Conservation (phyloP, 345 rosid species). For the Hibiscus tridactylites region DNA sequence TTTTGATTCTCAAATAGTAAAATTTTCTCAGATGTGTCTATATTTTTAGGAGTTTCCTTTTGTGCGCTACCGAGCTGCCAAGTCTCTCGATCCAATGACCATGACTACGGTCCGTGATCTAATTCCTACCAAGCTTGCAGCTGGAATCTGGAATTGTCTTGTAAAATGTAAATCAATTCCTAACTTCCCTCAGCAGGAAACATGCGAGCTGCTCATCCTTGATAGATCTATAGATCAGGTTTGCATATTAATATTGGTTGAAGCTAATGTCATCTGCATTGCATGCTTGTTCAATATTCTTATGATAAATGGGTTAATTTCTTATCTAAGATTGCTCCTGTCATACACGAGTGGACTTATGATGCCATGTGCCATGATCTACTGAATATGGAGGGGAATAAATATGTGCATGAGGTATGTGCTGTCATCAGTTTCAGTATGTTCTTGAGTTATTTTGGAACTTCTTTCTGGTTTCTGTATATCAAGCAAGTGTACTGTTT, state of each 20-base stretch:
- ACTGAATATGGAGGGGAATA: constrained; percentile 90
- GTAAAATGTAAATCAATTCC: constrained; percentile 57
- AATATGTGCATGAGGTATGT: constrained; percentile 86
- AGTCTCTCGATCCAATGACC: constrained; percentile 86
- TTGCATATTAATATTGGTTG: constrained; percentile 14
- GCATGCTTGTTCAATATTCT: constrained; percentile 6
- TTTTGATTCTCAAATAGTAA: constrained; percentile 13
- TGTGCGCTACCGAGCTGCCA: constrained; percentile 92
- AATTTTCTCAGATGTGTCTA: constrained; percentile 17
- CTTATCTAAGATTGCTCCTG: constrained; percentile 80
- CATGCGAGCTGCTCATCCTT: constrained; percentile 88
- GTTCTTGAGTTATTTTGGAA: constrained; percentile 14
- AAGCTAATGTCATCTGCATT: constrained; percentile 1
- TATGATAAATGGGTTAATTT: constrained; percentile 11
- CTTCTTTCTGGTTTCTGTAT: constrained; percentile 23
- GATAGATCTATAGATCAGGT: constrained; percentile 99
- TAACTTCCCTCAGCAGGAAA: constrained; percentile 86
- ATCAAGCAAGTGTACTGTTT: constrained; percentile 25
- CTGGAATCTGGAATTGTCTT: constrained; percentile 91
- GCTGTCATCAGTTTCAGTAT: constrained; percentile 6
- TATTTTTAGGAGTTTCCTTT: constrained; percentile 74
- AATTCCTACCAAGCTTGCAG: constrained; percentile 97
- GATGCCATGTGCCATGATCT: constrained; percentile 99
- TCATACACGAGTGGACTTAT: constrained; percentile 99
- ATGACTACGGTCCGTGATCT: constrained; percentile 89